Conservation (phyloP, 2,329 filamentous ascomycete genomes). For the Epichloe scottii region DNA sequence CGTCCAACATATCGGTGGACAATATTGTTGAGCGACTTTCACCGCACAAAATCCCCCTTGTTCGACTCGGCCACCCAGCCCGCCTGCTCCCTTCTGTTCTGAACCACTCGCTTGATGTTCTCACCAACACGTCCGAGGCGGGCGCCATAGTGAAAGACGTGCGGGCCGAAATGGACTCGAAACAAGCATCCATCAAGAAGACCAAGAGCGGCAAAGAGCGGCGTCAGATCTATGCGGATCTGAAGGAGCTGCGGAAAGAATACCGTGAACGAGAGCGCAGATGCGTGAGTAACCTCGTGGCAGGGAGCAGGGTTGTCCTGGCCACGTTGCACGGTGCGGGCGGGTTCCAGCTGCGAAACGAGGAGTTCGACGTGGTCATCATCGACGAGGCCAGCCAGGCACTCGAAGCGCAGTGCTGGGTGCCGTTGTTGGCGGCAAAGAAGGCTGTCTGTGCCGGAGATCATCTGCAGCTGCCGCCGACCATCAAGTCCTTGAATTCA, state of each 20-base stretch:
- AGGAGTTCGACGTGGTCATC: conserved; percentile 84
- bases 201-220: conserved; percentile 70
- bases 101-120: conserved; percentile 78
- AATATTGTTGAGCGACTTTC: conserved; percentile 92
- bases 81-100: conserved; percentile 79
- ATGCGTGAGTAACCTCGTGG: conserved; percentile 66
- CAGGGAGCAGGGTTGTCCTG: conserved; percentile 73
- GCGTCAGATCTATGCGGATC: conserved; percentile 68
- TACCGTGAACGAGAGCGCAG: conserved; percentile 73
- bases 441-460: conserved; percentile 91
- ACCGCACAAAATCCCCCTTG: conserved; percentile 71
- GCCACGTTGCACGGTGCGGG: conserved; percentile 89
- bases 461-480: conserved; percentile 86
- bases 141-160: conserved; percentile 84
- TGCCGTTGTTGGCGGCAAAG: conserved; percentile 64
- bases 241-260: conserved; percentile 78
- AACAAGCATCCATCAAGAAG: conserved; percentile 80
- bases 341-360: conserved; percentile 64
- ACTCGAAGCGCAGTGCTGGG: conserved; percentile 94
- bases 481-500: conserved; percentile 67
- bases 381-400: conserved; percentile 96
- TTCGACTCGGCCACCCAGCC: conserved; percentile 86
- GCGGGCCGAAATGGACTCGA: conserved; percentile 81
- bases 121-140: conserved; percentile 83
- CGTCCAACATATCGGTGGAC: conserved; percentile 94